A percentile compares a stretch with the other conserved stretches of the same genome.
These are phyloP conservation scores for Drosera spatulata DNA, from an alignment of 179 eudicot genomes.

Conservation along the genomic window DNA sequence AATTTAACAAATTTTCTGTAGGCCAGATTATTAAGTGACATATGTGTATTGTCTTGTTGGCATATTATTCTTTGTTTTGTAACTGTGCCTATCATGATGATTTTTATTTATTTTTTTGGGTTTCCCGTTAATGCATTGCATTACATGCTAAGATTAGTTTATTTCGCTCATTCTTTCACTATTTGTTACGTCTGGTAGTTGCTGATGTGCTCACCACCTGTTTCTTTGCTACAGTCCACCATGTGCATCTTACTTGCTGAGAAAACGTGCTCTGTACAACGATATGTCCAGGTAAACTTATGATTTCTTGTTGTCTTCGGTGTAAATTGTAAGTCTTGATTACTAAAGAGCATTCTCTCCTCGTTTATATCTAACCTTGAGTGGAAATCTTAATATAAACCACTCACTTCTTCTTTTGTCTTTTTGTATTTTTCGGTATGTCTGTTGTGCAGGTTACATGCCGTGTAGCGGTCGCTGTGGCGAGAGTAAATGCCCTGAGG, in stretches of 20 bases:
- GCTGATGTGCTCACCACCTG: background rate
- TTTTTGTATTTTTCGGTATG: conserved; percentile 40
- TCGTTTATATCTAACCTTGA: no score
- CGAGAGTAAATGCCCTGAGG: conserved; percentile 84
- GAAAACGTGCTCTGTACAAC: conserved; percentile 94
- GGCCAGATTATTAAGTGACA: no score
- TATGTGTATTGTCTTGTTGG: no score
- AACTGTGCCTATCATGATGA: no score
- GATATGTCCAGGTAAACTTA: conserved; percentile 81
- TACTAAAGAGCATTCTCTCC: no score
- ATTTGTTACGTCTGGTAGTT: background rate
- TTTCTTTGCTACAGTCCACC: conserved; percentile 48
- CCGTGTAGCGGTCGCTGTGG: conserved; percentile 99
- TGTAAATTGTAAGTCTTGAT: background rate
- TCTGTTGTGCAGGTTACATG: conserved; percentile 95
- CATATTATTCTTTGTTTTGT: no score
- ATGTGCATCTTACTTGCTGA: conserved; percentile 84
- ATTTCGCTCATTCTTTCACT: background rate
- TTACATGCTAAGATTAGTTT: background rate
- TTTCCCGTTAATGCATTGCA: no score
- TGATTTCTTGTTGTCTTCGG: background rate
- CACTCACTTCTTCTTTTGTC: background rate
- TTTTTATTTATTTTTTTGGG: no score
- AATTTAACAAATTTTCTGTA: no score
- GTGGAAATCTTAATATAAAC: no score